Base-by-base conservation (phyloP, 164 flowering plant species). In the Chimonanthus praecox region DNA sequence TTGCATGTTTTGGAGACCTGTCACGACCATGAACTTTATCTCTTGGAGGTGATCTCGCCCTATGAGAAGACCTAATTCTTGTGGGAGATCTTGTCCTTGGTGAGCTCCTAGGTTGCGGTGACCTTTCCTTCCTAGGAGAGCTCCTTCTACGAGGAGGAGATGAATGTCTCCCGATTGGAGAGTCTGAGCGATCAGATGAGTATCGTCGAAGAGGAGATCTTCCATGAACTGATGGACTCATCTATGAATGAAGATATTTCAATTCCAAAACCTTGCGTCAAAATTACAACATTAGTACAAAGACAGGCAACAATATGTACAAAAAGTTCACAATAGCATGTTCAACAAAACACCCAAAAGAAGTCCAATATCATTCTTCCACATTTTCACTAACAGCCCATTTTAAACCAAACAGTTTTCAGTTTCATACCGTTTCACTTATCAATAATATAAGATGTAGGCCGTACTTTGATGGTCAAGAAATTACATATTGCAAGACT, bases 101-200 rank as follows among this genome's bases (percentile, higher is more conserved):
- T 3, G 89, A 84, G 69, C 82, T 81, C 79, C 77, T 80, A 20
- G 89, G 89, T 6, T n/a, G 47, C 7, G 58, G 70, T 20, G 91
- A 88, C 46, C 83, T 78, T 70, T 83, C 88, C 72, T 81, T 79
- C 47, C 84, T 73, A 45, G 88, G 73, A 2, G 88, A 81, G 75
- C 85, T 83, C 70, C 82, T 82, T 68, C 80, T 77, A 16, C 70
- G 85, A 70, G 86, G 79, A 78, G 92, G 47, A 15, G 75, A 72
- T 48, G 60, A 49, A 5, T 74, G 80, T 48, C 72, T 75, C 79
- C 83, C 80, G 13, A 72, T 77, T 0, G 90, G 89, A 68, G 94
- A 87, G 48, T 71, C 86, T 3, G 85, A 76, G 13, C 47, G 65
- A 16, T 80, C 80, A 9, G 83, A 72, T 33, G 76, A 71, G 49